Conservation (phyloP, 768 basidiomycete species). For the Tricholoma sp. region DNA sequence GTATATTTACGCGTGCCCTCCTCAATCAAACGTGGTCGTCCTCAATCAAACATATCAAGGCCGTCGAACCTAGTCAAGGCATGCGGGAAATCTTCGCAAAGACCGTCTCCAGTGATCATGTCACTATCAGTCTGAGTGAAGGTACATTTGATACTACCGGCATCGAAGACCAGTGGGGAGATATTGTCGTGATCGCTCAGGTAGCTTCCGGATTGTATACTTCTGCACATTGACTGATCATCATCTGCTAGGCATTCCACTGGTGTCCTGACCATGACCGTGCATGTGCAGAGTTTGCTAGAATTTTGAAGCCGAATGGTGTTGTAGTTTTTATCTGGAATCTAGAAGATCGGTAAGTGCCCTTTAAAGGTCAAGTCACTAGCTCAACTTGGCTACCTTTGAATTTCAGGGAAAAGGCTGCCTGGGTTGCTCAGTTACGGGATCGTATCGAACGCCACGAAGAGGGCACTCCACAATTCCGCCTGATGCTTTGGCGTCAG, state of each 20-base stretch:
- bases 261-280: constrained; percentile 82
- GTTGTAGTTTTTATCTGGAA: constrained; percentile 83
- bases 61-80: constrained; percentile 81
- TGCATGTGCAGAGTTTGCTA: constrained; percentile 71
- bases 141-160: constrained; percentile 68
- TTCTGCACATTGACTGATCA: not conserved
- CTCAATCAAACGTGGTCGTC: constrained; percentile 57
- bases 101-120: constrained; percentile 48
- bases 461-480: constrained; percentile 76
- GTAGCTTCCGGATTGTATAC: constrained; percentile 24
- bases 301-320: constrained; percentile 76
- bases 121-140: constrained; percentile 42
- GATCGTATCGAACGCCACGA: constrained; percentile 68
- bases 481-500: constrained; percentile 67
- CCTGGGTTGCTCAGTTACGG: constrained; percentile 75
- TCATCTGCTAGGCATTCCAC: constrained; percentile 69
- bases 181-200: constrained; percentile 75
- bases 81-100: constrained; percentile 74
- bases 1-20: constrained; percentile 83
- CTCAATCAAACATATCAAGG: constrained; percentile 49
- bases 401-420: constrained; percentile 42
- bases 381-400: not conserved
- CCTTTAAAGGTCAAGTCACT: not conserved
- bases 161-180: constrained; percentile 66
- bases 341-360: constrained; percentile 67